These are phyloP conservation scores for Cytauxzoon felis DNA, from an alignment of 169 alveolate genomes.

Conservation along the genomic window DNA sequence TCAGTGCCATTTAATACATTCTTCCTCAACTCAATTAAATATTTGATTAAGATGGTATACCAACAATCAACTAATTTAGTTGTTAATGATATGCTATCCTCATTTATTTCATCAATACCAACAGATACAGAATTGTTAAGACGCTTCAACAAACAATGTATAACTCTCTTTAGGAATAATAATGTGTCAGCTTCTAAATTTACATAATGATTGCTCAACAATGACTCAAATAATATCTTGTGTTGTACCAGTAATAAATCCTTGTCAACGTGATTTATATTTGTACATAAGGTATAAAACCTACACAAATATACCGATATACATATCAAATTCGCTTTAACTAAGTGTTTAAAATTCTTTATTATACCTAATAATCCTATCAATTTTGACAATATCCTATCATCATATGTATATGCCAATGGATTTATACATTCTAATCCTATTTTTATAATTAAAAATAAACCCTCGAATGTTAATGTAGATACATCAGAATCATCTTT, in stretches of 20 bases:
- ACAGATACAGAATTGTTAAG: background rate
- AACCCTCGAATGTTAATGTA: slow-evolving; percentile 58
- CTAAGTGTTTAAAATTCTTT: background rate
- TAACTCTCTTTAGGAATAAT: slow-evolving; percentile 26
- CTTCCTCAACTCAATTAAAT: slow-evolving; percentile 22
- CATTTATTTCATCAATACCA: background rate
- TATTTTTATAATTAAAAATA: slow-evolving; percentile 39
- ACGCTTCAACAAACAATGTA: background rate
- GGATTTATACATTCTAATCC: slow-evolving; percentile 43
- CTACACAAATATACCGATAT: slow-evolving; percentile 44
- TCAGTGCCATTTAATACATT: slow-evolving; percentile 11
- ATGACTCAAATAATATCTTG: slow-evolving; percentile 21
- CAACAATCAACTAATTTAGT: slow-evolving; percentile 47
- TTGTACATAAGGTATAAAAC: slow-evolving; percentile 10
- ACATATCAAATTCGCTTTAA: slow-evolving; percentile 34
- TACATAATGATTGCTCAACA: slow-evolving; percentile 8
- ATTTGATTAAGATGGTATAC: slow-evolving; percentile 44
- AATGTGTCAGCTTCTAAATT: slow-evolving; percentile 17
- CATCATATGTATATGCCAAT: slow-evolving; percentile 30
- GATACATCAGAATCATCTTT: slow-evolving; percentile 21
- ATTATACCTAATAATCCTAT: slow-evolving; percentile 26
- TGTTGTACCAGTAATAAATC: slow-evolving; percentile 13
- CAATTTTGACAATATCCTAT: slow-evolving; percentile 5
- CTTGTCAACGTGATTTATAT: background rate
- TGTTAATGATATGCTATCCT: background rate